Evolutionary conservation across 2,329 filamentous ascomycete species (phyloP), one percentile per base, ranked within the genome.

Genomic region (Aspergillus cejpii): DNA sequence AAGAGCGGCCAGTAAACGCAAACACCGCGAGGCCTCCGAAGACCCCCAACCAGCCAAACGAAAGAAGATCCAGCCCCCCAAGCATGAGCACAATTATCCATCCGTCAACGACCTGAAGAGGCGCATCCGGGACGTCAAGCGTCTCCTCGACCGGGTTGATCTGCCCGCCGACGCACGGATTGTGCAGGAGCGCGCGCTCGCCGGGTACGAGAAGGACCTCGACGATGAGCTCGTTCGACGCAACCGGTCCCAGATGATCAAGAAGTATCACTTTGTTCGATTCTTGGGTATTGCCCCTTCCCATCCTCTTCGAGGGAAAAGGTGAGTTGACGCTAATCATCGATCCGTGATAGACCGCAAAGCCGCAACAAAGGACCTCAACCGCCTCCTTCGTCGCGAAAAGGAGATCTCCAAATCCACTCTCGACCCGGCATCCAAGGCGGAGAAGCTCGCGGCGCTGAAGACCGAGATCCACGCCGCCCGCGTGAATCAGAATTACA

Each of bases 221-320:
- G 68, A 66, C 12, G 69, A 73, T 19, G 69, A 72, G 44, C 68
- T 73, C 44, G 60, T 63, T 19, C 72, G 74, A 42, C 70, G 76
- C 53, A 66, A 73, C 53, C 70, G 72, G 52, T 71, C 69, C 38
- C 74, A 76, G 48, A 74, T 81, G 67, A 80, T 83, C 47, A 70
- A 71, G 47, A 76, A 74, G 57, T 84, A 81, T 58, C 80, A 83
- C 58, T 81, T 81, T 65, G 74, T 83, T n/a, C 66, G 80, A n/a
- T 84, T 83, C 58, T 74, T 83, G 49, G 80, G 68, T 70, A 58
- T 29, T n/a, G 59, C 23, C 31, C 24, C 6, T 19, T 20, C 2
- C 15, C 17, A 14, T 15, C 12, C 5, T 41, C 26, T n/a, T n/a
- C n/a, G n/a, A n/a, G n/a, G n/a, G n/a, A n/a, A n/a, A n/a, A n/a